Conservation (phyloP, 768 basidiomycete genomes). For the Russula virescens region DNA sequence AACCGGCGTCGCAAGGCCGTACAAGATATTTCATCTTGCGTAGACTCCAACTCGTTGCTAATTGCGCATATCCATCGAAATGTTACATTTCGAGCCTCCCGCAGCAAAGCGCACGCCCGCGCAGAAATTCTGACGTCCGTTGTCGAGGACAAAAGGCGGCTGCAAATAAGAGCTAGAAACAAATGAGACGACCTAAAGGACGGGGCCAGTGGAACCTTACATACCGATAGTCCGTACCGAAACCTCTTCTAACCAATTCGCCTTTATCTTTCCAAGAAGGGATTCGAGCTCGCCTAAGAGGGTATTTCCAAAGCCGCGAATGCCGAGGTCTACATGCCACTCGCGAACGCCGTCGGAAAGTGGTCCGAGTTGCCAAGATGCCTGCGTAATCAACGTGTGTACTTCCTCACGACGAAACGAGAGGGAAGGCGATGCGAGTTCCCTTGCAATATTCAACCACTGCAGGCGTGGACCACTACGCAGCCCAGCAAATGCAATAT, state of each 20-base stretch:
- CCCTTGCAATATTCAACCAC: conserved; percentile 47
- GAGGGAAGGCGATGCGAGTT: conserved; percentile 36
- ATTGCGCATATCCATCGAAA: conserved; percentile 6
- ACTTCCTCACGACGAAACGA: conserved; percentile 39
- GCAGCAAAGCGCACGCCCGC: not conserved
- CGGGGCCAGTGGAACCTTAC: not conserved
- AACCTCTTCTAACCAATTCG: conserved; percentile 36
- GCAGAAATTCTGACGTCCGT: not conserved
- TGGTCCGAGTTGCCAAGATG: conserved; percentile 41
- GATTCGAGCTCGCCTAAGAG: conserved; percentile 35
- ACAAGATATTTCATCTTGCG: not conserved
- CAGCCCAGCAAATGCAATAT: conserved; percentile 39
- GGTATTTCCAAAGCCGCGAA: conserved; percentile 33
- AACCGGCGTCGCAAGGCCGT: not conserved
- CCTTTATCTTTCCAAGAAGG: conserved; percentile 33
- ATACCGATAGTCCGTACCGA: conserved; percentile 15
- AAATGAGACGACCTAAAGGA: not conserved
- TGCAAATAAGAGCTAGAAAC: not conserved
- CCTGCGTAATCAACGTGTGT: conserved; percentile 39
- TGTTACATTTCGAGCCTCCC: conserved; percentile 9
- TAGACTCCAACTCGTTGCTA: not conserved
- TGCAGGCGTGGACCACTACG: conserved; percentile 43
- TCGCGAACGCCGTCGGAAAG: conserved; percentile 16
- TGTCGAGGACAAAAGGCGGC: conserved; percentile 11
- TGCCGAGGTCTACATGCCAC: conserved; percentile 40